Evolutionary conservation across 345 rosid genomes (phyloP).

Genomic region (Acer negundo): DNA sequence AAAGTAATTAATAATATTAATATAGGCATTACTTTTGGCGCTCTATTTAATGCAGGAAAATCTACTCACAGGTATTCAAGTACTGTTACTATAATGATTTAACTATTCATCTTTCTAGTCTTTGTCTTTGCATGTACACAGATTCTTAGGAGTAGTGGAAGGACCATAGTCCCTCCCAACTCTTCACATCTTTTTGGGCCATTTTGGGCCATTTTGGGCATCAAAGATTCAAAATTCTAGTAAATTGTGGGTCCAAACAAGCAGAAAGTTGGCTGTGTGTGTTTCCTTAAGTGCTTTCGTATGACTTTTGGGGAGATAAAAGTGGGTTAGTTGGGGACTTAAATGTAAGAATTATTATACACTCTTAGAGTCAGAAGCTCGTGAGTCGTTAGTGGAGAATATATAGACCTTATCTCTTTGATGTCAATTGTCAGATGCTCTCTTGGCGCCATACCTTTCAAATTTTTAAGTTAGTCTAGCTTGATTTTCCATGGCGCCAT

Average conservation of each 20-base stretch:
- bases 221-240: background rate
- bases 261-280: constrained; percentile 5
- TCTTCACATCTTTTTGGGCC: constrained; percentile 9
- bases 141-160: background rate
- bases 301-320: constrained; percentile 19
- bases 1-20: too few species aligned
- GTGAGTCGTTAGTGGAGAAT: constrained; percentile 35
- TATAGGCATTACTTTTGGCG: too few species aligned
- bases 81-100: too few species aligned
- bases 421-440: constrained; percentile 5
- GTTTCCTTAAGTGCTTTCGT: constrained; percentile 27
- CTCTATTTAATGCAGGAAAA: too few species aligned
- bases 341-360: constrained; percentile 4
- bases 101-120: too few species aligned
- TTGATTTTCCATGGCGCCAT: constrained; percentile 33
- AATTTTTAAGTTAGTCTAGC: constrained; percentile 11
- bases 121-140: background rate
- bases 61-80: too few species aligned
- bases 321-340: constrained; percentile 25
- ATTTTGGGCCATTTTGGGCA: constrained; percentile 16
- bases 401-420: constrained; percentile 40
- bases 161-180: constrained; percentile 10
- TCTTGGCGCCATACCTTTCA: constrained; percentile 25
- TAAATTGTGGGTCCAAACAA: constrained; percentile 31
- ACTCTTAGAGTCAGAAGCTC: constrained; percentile 11